A percentile compares a stretch with the other conserved stretches of the same genome.
These are phyloP conservation scores for Yamadazyma triangularis DNA, from an alignment of 1,139 yeast genomes.

Conservation along the genomic window DNA sequence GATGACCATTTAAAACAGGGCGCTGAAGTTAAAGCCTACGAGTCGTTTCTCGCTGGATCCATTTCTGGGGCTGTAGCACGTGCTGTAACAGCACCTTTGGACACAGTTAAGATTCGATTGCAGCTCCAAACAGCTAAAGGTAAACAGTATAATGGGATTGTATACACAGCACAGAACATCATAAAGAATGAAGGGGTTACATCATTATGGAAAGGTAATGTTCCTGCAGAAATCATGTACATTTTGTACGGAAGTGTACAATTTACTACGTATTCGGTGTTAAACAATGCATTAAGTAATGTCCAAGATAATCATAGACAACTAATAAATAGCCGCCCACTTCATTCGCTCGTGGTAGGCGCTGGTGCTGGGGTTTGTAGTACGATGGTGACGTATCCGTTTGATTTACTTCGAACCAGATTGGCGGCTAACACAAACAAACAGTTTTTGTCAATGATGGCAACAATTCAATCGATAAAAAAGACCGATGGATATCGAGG, in stretches of 20 bases:
- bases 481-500: constrained; percentile 51
- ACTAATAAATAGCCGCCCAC: constrained; percentile 27
- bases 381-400: constrained; percentile 75
- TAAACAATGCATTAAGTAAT: constrained; percentile 40
- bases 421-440: constrained; percentile 56
- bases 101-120: constrained; percentile 79
- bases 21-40: constrained; percentile 37
- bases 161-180: constrained; percentile 15
- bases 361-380: constrained; percentile 73
- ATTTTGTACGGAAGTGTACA: constrained; percentile 82
- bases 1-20: constrained; percentile 53
- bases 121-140: constrained; percentile 44
- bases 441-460: constrained; percentile 42
- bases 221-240: constrained; percentile 87
- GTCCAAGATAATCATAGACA: constrained; percentile 19
- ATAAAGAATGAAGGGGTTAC: constrained; percentile 34
- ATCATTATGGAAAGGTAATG: constrained; percentile 90
- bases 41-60: constrained; percentile 63
- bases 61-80: constrained; percentile 67
- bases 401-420: constrained; percentile 80
- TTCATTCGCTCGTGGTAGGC: constrained; percentile 64
- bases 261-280: constrained; percentile 64
- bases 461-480: constrained; percentile 40
- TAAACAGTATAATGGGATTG: constrained; percentile 11
- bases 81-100: constrained; percentile 82